Evolutionary conservation across 2,329 filamentous ascomycete species (phyloP).

Genomic region (Teratosphaeriaceae sp.): DNA sequence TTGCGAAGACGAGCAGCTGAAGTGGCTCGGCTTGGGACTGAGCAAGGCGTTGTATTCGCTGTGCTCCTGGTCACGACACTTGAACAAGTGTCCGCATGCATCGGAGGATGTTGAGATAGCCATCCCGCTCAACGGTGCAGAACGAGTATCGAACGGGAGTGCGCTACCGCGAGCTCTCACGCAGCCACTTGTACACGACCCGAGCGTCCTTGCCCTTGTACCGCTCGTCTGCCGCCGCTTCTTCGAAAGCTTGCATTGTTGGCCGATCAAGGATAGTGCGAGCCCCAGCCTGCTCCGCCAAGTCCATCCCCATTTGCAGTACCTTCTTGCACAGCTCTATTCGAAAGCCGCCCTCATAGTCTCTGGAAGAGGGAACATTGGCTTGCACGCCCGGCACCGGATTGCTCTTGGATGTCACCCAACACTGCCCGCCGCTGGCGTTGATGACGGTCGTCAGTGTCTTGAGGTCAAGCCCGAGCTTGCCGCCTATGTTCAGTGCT

Average conservation of each 20-base stretch:
- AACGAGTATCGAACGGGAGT: too few relatives aligned
- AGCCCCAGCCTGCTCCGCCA: conserved; percentile 45
- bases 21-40: too few relatives aligned
- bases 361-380: conserved; percentile 40
- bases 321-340: conserved; percentile 54
- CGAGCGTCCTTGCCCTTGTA: conserved; percentile 49
- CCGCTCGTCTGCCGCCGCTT: conserved; percentile 41
- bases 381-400: conserved; percentile 43
- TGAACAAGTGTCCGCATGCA: too few relatives aligned
- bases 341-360: conserved; percentile 48
- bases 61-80: too few relatives aligned
- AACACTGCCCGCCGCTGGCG: conserved; percentile 43
- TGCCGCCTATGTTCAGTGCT: conserved; percentile 54
- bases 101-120: too few relatives aligned
- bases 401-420: conserved; percentile 43
- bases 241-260: conserved; percentile 44
- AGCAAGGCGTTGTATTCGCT: too few relatives aligned
- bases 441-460: conserved; percentile 44
- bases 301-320: conserved; percentile 46
- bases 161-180: too few relatives aligned
- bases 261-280: conserved; percentile 42
- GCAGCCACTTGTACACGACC: conserved; percentile 44
- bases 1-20: conserved; percentile 37
- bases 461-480: conserved; percentile 46
- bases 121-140: too few relatives aligned